Evolutionary conservation across 2,329 filamentous ascomycete genomes (phyloP), one percentile per base, ranked within the genome.

Genomic region (Blastomyces emzantsi): DNA sequence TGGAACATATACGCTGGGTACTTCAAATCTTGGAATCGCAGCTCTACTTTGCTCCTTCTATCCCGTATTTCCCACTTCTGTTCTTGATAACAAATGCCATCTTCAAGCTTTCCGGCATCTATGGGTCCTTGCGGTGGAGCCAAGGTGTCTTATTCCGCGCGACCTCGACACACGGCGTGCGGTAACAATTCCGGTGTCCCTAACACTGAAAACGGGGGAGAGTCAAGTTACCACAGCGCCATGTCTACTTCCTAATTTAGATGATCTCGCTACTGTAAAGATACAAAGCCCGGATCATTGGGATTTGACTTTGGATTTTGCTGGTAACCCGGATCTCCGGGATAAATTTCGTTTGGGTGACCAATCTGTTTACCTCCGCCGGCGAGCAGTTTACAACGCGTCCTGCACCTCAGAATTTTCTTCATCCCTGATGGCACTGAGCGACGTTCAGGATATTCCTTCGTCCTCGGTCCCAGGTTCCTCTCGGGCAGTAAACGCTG

Each of bases 51-150:
- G 94, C 54, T 89, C 94, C 1, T 96, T 99, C 74, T 99, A 99
- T 72, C 94, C 94, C 0, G 83, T 97, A 25, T 97, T 96, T 73
- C 94, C 94, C 0, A 88, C 85, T 11, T 88, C 86, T 39, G 90
- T 97, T 1, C 89, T 96, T 70, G 94, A 99, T 77, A 97, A 97
- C 72, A 89, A 90, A 67, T 92, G 91, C 13, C 94, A 99, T 71
- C 82, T 99, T 6, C 94, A 99, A 78, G 94, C 95, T 3, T 94
- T 99, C 78, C 87, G 95, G 5, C 93, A 99, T 76, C 90, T 99
- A 72, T 99, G 94, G 94, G 93, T 96, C 13, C 82, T 99, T 3
- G 94, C 94, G 1, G 88, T 90, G 0, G 94, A 99, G 71, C 86
- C 91, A 11, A 85, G 95, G 61, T 97, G 93, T 72, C 83, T 99